These are phyloP conservation scores for Saccharomyces hybrid DNA, from an alignment of 1,139 yeast species.

Conservation along the genomic window DNA sequence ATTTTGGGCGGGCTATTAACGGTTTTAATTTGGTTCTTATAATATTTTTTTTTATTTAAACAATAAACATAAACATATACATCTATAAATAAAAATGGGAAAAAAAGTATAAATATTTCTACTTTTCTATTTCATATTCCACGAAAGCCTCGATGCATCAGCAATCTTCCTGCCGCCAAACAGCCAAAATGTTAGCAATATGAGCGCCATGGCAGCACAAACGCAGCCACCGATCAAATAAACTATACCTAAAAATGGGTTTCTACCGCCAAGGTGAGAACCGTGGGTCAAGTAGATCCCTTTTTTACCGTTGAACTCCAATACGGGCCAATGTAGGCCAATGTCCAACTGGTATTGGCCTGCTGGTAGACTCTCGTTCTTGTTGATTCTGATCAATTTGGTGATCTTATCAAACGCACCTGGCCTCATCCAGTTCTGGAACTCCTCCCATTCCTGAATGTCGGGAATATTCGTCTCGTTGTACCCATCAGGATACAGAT, in stretches of 20 bases:
- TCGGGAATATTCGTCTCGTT: constrained; percentile 58
- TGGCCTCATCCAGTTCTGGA: constrained; percentile 81
- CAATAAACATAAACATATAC: neutral
- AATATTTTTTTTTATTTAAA: neutral
- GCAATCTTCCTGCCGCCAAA: constrained; percentile 33
- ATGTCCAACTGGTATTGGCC: constrained; percentile 58
- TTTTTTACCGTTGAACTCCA: constrained; percentile 63
- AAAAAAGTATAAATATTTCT: neutral
- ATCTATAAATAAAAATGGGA: neutral
- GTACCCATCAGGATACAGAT: constrained; percentile 61
- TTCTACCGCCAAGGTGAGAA: constrained; percentile 63
- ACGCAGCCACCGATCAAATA: constrained; percentile 58
- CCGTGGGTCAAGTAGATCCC: constrained; percentile 60
- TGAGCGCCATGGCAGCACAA: constrained; percentile 41
- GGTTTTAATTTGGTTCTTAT: neutral
- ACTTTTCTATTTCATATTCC: constrained; percentile 18
- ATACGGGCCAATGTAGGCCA: constrained; percentile 62
- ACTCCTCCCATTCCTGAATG: constrained; percentile 47
- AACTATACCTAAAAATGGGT: constrained; percentile 57
- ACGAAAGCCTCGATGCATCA: constrained; percentile 26
- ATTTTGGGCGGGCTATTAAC: neutral
- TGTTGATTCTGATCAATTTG: constrained; percentile 57
- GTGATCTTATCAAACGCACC: constrained; percentile 67
- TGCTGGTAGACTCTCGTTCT: constrained; percentile 40
- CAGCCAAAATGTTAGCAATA: constrained; percentile 42